Evolutionary conservation across 805 yeast species (phyloP).

Genomic region (Wickerhamomyces sydowiorum): DNA sequence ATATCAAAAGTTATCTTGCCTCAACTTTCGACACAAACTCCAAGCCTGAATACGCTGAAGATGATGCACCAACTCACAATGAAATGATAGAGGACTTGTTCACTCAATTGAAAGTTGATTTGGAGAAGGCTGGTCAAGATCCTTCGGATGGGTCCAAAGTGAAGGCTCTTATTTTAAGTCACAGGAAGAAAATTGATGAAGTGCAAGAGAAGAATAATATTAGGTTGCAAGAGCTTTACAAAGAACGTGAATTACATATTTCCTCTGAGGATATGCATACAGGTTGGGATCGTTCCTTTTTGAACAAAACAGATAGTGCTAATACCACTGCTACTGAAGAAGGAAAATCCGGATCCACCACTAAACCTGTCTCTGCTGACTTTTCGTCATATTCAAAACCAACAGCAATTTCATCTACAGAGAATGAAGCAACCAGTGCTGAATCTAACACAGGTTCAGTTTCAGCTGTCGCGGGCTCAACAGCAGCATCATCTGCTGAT

Average conservation of each 20-base stretch:
- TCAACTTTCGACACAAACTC: conserved; percentile 52
- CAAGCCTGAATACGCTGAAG: conserved; percentile 44
- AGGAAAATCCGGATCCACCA: no score
- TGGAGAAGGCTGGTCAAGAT: conserved; percentile 41
- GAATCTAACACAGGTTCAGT: conserved; percentile 4
- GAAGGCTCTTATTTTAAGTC: conserved; percentile 41
- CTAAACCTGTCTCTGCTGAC: not conserved
- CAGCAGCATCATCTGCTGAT: not conserved
- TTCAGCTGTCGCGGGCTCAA: no score
- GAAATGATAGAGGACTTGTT: conserved; percentile 92
- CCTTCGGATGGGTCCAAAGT: conserved; percentile 32
- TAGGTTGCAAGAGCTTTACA: conserved; percentile 59
- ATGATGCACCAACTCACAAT: conserved; percentile 59
- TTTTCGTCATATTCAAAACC: not conserved
- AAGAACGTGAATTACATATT: conserved; percentile 70
- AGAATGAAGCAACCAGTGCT: no score
- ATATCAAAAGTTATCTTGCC: conserved; percentile 38
- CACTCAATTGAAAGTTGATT: conserved; percentile 65
- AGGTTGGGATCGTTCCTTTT: conserved; percentile 82
- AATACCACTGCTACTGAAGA: conserved; percentile 8
- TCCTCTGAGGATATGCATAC: conserved; percentile 88
- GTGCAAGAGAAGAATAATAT: conserved; percentile 58
- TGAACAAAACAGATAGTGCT: conserved; percentile 50
- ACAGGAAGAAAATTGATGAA: conserved; percentile 63
- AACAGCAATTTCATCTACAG: no score